Percentiles rank a stretch among this genome's conserved stretches.
Evolutionary conservation across 106 monocot genomes (phyloP).

Genomic region (Platanthera zijinensis): DNA sequence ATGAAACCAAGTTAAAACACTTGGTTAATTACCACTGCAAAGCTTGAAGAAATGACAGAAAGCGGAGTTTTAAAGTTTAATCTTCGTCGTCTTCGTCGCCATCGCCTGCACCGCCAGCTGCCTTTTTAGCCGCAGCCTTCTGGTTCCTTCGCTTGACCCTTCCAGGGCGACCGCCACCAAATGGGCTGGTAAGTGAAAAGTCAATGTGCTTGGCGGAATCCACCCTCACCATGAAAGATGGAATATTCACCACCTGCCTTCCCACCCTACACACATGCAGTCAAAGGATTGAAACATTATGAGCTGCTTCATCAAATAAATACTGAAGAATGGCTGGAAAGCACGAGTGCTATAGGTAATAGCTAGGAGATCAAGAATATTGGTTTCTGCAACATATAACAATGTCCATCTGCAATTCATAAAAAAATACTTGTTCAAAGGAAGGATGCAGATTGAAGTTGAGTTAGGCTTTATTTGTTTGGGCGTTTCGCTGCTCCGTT

Average conservation of each 20-base stretch:
- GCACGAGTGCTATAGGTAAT: not conserved
- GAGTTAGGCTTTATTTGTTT: no score
- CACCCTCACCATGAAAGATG: constrained; percentile 18
- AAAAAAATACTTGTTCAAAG: no score
- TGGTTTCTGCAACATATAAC: no score
- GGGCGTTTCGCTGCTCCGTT: no score
- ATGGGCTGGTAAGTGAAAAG: constrained; percentile 17
- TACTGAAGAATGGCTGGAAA: not conserved
- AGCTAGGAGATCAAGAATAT: not conserved
- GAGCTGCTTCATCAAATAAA: not conserved
- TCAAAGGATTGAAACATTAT: not conserved
- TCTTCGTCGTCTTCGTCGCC: constrained; percentile 15
- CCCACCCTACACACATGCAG: constrained; percentile 9
- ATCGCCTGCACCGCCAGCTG: constrained; percentile 12
- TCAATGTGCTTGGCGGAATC: constrained; percentile 17
- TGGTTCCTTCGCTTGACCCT: constrained; percentile 16
- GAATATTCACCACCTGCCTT: constrained; percentile 20
- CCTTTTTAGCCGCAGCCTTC: constrained; percentile 16
- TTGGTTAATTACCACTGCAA: no score
- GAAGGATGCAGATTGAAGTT: no score
- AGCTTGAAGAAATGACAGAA: no score
- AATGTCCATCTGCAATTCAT: no score
- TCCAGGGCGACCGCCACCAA: constrained; percentile 15
- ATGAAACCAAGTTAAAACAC: not conserved
- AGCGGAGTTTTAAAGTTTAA: no score